Conservation (phyloP, 805 yeast species). For the Ogataea sp. region DNA sequence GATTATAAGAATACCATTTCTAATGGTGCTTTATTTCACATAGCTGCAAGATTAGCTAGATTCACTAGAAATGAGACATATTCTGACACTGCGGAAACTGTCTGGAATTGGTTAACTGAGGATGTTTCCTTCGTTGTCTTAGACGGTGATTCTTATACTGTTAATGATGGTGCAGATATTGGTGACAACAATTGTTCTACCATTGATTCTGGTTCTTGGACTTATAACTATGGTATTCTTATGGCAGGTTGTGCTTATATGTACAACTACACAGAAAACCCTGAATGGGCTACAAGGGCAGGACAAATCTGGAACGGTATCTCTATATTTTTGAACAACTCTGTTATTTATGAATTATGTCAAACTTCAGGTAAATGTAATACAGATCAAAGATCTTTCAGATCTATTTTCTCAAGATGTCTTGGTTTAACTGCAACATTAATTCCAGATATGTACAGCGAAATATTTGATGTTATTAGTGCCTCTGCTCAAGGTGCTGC, state of each 20-base stretch:
- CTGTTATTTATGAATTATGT: conserved; percentile 61
- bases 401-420: conserved; percentile 59
- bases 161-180: conserved; percentile 55
- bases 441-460: conserved; percentile 39
- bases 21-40: conserved; percentile 74
- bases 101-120: conserved; percentile 56
- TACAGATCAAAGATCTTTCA: conserved; percentile 71
- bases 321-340: conserved; percentile 35
- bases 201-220: conserved; percentile 49
- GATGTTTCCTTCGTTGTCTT: conserved; percentile 13
- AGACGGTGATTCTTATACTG: conserved; percentile 25
- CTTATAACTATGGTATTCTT: conserved; percentile 63
- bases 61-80: conserved; percentile 68
- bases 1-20: conserved; percentile 82
- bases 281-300: conserved; percentile 33
- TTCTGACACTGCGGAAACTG: conserved; percentile 61
- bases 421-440: conserved; percentile 50
- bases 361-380: conserved; percentile 46
- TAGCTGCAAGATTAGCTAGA: conserved; percentile 78
- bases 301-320: conserved; percentile 30
- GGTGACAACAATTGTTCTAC: conserved; percentile 35
- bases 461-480: conserved; percentile 26
- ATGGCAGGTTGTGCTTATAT: conserved; percentile 64
- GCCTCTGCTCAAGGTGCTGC: conserved; percentile 66
- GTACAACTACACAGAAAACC: conserved; percentile 50